A percentile compares a stretch with the other conserved stretches of the same genome.
Evolutionary conservation across 768 basidiomycete species (phyloP).

Genomic region (Gymnopilus dilepis): DNA sequence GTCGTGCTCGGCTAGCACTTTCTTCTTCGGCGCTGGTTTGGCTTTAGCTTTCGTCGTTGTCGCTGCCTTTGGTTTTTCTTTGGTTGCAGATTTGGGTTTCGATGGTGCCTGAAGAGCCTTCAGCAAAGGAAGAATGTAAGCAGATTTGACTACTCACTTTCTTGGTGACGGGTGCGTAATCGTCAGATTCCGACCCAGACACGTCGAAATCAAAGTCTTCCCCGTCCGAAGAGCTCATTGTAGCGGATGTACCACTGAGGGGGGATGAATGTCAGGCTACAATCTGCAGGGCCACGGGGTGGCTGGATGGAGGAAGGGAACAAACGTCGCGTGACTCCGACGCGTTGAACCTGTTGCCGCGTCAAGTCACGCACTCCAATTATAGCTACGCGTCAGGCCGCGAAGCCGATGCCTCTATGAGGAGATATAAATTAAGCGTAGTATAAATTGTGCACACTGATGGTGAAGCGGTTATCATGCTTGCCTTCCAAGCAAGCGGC

Average conservation of each 20-base stretch:
- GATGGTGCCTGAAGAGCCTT: conserved; percentile 27
- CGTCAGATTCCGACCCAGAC: conserved; percentile 71
- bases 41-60: conserved; percentile 51
- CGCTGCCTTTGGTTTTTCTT: conserved; percentile 49
- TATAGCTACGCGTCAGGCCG: not conserved
- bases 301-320: not conserved
- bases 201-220: conserved; percentile 64
- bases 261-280: conserved; percentile 6
- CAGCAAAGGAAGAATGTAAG: not conserved
- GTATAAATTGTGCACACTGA: conserved; percentile 38
- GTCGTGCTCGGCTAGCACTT: conserved; percentile 67
- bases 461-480: conserved; percentile 95
- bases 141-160: conserved; percentile 40
- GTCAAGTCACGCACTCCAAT: not conserved
- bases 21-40: conserved; percentile 70
- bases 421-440: too few relatives aligned
- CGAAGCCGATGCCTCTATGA: too few relatives aligned
- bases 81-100: conserved; percentile 41
- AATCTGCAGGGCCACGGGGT: not conserved
- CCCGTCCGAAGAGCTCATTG: conserved; percentile 77
- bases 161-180: conserved; percentile 69
- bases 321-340: conserved; percentile 19
- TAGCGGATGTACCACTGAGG: conserved; percentile 6
- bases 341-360: conserved; percentile 18
- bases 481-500: conserved; percentile 87